These are phyloP conservation scores for Xerocomus cyaneibrunnescens DNA, from an alignment of 1,284 basidiomycete genomes.

Conservation along the genomic window DNA sequence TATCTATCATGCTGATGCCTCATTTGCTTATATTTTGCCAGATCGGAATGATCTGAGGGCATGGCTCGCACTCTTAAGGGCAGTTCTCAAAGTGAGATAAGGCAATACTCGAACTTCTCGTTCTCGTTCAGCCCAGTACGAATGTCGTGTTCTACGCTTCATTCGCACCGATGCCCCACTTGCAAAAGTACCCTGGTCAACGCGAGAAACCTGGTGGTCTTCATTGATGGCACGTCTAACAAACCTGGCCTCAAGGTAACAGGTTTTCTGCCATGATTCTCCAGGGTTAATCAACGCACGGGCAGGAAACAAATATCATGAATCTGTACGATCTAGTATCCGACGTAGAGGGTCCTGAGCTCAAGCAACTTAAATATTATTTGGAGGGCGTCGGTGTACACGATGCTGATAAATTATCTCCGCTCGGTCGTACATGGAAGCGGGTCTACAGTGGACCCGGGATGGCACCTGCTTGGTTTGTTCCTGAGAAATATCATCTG, in stretches of 20 bases:
- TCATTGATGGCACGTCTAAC: neutral
- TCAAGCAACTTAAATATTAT: neutral
- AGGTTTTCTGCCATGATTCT: neutral
- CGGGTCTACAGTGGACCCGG: neutral
- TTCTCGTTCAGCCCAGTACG: too few species aligned
- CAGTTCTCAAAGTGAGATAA: too few species aligned
- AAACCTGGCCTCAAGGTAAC: too few species aligned
- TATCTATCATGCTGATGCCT: too few species aligned
- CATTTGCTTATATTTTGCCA: too few species aligned
- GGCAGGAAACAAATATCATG: neutral
- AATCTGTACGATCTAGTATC: neutral
- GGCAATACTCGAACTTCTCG: too few species aligned
- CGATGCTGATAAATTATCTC: neutral
- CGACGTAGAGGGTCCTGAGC: neutral
- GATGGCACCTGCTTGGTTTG: slow-evolving; percentile 8
- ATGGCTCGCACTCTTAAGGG: too few species aligned
- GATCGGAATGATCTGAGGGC: too few species aligned
- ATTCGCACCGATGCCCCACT: too few species aligned
- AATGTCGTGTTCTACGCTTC: too few species aligned
- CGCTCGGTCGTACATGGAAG: neutral
- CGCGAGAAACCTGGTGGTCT: neutral
- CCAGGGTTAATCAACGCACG: neutral
- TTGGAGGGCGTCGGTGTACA: neutral
- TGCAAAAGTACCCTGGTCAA: neutral
- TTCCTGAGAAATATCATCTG: neutral